Evolutionary conservation across 768 basidiomycete species (phyloP), one percentile per base, ranked within the genome.

Genomic region (Jaapia argillacea): DNA sequence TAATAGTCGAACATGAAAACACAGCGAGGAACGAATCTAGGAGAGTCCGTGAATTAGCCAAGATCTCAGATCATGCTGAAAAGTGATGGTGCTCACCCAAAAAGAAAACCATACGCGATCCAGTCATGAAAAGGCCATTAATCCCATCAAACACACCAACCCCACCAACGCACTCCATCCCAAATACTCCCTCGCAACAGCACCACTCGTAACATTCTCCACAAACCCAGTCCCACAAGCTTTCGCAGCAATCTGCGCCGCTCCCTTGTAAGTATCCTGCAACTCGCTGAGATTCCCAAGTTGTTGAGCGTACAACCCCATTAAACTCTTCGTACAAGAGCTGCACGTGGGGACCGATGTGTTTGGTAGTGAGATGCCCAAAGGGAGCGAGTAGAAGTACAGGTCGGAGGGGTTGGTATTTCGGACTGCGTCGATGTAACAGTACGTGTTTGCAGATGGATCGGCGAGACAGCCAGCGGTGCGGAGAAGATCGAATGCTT

Each of bases 301-400:
- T 61, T 58, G 72, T 4, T 55, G 44, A 5, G 66, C 67, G 54
- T 81, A 88, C 26, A 67, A 51, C 14, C 54, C 58, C 72, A 90
- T 71, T 6, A 85, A 47, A 48, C 58, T 68, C 57, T 75, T 71
- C 18, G 75, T 75, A 58, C 87, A 90, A 4, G 68, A 45, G 2
- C 76, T 80, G 57, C 87, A 90, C 13, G 74, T 68, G 14, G 71
- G 72, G 14, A 52, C 59, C 13, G 72, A 66, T 18, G 61, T 60
- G 45, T 69, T 65, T 4, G 80, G 78, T 1, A 86, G 62, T 7
- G 52, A 44, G 20, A 67, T 61, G 10, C 80, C 85, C 7, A 81
- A 69, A 3, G 81, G 79, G 7, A 90, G 68, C 26, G 66, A 59
- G 64, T 85, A 91, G 58, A 78, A 75, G 65, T 79, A 86, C n/a